Conservation (phyloP, 2,329 filamentous ascomycete species). For the Fusarium staphyleae region DNA sequence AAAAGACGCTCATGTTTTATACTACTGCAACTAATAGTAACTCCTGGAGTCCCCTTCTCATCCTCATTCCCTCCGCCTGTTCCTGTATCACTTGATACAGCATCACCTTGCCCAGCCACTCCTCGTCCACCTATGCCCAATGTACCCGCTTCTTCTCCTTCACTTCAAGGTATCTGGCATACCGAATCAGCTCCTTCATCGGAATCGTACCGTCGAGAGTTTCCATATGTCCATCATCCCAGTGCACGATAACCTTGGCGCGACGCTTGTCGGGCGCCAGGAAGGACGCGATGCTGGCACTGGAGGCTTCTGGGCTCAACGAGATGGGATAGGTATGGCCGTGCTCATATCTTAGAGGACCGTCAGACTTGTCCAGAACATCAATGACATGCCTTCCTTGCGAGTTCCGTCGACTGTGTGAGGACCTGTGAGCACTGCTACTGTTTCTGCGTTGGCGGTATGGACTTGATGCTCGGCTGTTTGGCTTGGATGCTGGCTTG, state of each 20-base stretch:
- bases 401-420: slow-evolving; percentile 2
- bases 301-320: slow-evolving; percentile 22
- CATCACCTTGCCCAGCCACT: slow-evolving; percentile 1
- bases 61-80: background rate
- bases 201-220: slow-evolving; percentile 31
- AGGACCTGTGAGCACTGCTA: background rate
- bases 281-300: slow-evolving; percentile 30
- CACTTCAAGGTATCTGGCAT: slow-evolving; percentile 36
- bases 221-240: slow-evolving; percentile 39
- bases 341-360: slow-evolving; percentile 21
- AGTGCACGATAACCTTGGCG: slow-evolving; percentile 41
- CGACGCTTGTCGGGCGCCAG: slow-evolving; percentile 35
- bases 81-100: slow-evolving; percentile 10
- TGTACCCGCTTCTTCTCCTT: slow-evolving; percentile 36
- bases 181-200: slow-evolving; percentile 32
- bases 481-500: background rate
- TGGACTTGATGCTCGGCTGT: background rate
- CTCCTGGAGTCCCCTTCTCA: background rate
- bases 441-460: background rate
- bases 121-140: slow-evolving; percentile 22
- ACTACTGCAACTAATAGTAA: background rate
- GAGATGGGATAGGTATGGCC: slow-evolving; percentile 33
- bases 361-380: slow-evolving; percentile 33
- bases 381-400: slow-evolving; percentile 25
- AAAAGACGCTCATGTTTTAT: background rate